Evolutionary conservation across 345 rosid genomes (phyloP), one percentile per base, ranked within the genome.

Genomic region (Geranium brycei): DNA sequence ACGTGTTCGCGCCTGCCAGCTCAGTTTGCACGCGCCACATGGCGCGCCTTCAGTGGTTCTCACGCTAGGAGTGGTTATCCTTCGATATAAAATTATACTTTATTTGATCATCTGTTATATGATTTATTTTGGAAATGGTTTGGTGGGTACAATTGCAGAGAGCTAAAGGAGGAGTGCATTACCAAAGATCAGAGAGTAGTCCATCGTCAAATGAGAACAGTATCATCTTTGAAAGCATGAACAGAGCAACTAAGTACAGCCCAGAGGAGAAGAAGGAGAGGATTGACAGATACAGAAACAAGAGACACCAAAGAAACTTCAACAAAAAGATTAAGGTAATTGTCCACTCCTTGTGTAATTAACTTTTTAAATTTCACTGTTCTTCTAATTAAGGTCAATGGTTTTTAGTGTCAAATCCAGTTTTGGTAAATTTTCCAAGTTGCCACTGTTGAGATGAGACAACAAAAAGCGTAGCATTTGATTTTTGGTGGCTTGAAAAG

Each of bases 251-350:
- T 66, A 83, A 74, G 64, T 89, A 87, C 61, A 77, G 81, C 65
- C 93, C 96, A 0, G 84, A 85, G 65, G 91, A 89, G 82, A 89
- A 87, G 81, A 87, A 85, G 67, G 84, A 89, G 66, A 83, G 80
- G 61, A 89, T 89, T 71, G 84, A 87, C 60, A 83, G 89, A 75
- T 89, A 89, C 67, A 80, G 77, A 76, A 82, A 65, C 80, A 89
- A 89, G 74, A 86, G 87, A 71, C 82, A 73, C 59, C 86, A 77
- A 57, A 77, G 96, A 71, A 87, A 89, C 69, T 89, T 89, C 89
- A 89, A 77, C 84, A 89, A 85, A 81, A 89, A 87, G 55, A 89
- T 89, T 64, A 87, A 89, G 96, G 96, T 89, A 35, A 35, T 57
- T 53, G 8, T 1, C 4, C 63, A 28, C 57, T 7, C 58, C 15